phyloP scores from a whole-genome alignment of 129 eudicot genomes.

The Artemisia argyi region DNA sequence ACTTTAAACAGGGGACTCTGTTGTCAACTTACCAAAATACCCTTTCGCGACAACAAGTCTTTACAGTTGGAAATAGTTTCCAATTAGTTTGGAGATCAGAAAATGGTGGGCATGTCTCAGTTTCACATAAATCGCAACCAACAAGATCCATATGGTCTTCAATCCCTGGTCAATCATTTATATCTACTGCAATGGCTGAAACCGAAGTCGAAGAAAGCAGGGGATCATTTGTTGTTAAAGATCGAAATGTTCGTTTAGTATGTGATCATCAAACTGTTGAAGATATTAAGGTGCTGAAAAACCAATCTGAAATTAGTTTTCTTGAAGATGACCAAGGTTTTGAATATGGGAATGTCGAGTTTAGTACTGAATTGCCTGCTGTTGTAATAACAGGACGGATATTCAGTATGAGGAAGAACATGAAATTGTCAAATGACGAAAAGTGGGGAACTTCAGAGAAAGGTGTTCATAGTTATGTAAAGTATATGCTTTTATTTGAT shows the following conservation, averaged over 20 bases:
- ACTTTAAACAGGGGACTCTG: conserved; percentile 57
- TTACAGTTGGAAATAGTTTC: conserved; percentile 66
- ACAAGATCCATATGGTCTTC: conserved; percentile 81
- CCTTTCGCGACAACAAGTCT: conserved; percentile 48
- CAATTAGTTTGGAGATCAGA: conserved; percentile 57
- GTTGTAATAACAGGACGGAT: conserved; percentile 69
- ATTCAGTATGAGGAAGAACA: conserved; percentile 42
- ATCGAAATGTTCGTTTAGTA: conserved; percentile 46
- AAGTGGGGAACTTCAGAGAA: conserved; percentile 29
- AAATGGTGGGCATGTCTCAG: conserved; percentile 71
- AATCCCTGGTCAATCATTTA: conserved; percentile 80
- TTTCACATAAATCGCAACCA: conserved; percentile 60
- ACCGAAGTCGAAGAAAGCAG: conserved; percentile 97
- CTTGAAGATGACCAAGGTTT: conserved; percentile 41
- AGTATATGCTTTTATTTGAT: conserved; percentile 66
- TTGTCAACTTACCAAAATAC: conserved; percentile 45
- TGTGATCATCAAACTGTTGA: conserved; percentile 86
- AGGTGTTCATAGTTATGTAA: conserved; percentile 42
- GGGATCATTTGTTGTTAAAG: conserved; percentile 84
- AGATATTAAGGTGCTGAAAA: conserved; percentile 39
- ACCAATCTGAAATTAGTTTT: conserved; percentile 28
- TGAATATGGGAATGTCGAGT: conserved; percentile 30
- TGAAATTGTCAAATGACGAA: not conserved
- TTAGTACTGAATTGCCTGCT: conserved; percentile 49
- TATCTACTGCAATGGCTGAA: conserved; percentile 84